Percentiles rank a stretch among this genome's conserved stretches.
These are phyloP conservation scores for Pholiota molesta DNA, from an alignment of 768 basidiomycete genomes.

Conservation along the genomic window DNA sequence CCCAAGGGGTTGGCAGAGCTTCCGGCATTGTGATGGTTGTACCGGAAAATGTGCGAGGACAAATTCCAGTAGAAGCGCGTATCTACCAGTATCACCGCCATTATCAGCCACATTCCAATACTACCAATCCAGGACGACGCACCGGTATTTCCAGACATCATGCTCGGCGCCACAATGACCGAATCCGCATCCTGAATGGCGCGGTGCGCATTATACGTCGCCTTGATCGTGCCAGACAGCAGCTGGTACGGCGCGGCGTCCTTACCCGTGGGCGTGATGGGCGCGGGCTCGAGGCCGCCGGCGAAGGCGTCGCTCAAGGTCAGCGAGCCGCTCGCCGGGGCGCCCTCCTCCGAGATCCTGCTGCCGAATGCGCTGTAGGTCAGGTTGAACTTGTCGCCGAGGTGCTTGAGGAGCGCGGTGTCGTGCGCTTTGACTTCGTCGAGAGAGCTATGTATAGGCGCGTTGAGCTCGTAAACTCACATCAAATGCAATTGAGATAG, in stretches of 20 bases:
- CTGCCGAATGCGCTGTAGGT: slow-evolving; percentile 61
- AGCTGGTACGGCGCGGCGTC: slow-evolving; percentile 50
- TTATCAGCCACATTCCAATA: slow-evolving; percentile 16
- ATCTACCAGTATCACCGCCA: slow-evolving; percentile 37
- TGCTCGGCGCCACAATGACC: slow-evolving; percentile 53
- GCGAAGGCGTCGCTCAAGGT: slow-evolving; percentile 53
- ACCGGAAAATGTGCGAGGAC: slow-evolving; percentile 66
- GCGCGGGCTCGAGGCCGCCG: slow-evolving; percentile 66
- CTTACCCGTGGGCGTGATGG: slow-evolving; percentile 54
- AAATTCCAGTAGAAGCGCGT: slow-evolving; percentile 43
- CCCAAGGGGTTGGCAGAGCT: slow-evolving; percentile 32
- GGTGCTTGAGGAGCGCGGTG: slow-evolving; percentile 42
- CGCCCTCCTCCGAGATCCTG: slow-evolving; percentile 34
- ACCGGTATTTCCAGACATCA: slow-evolving; percentile 66
- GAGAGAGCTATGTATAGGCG: slow-evolving; percentile 37
- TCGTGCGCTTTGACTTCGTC: slow-evolving; percentile 48
- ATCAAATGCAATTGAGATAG: slow-evolving; percentile 11
- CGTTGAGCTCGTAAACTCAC: not conserved
- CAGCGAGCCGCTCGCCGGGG: slow-evolving; percentile 46
- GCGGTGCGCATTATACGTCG: slow-evolving; percentile 57
- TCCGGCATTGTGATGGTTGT: slow-evolving; percentile 47
- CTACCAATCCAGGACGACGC: slow-evolving; percentile 17
- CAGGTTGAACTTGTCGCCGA: slow-evolving; percentile 58
- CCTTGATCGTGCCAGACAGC: slow-evolving; percentile 67
- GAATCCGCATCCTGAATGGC: slow-evolving; percentile 32